phyloP scores from a whole-genome alignment of 768 basidiomycete species.

The Auriscalpium vulgare region DNA sequence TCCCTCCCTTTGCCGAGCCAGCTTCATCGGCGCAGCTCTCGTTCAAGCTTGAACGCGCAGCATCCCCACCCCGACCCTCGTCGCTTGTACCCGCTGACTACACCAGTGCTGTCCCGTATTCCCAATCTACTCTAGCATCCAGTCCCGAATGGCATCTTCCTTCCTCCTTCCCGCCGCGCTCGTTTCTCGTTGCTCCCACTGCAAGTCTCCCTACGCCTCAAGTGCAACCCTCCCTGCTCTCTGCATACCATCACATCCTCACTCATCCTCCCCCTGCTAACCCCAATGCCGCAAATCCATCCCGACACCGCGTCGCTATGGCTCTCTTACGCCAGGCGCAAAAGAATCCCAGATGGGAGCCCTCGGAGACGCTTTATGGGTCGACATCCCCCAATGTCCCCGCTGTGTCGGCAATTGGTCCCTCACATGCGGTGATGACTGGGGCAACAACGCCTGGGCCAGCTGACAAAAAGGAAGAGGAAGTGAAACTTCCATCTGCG shows the following conservation, averaged over 20 bases:
- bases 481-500: slow-evolving; percentile 35
- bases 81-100: slow-evolving; percentile 53
- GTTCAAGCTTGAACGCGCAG: slow-evolving; percentile 26
- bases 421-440: slow-evolving; percentile 54
- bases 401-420: slow-evolving; percentile 52
- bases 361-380: slow-evolving; percentile 51
- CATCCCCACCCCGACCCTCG: slow-evolving; percentile 34
- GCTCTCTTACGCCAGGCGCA: slow-evolving; percentile 54
- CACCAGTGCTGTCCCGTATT: slow-evolving; percentile 64
- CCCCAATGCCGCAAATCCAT: slow-evolving; percentile 43
- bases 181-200: slow-evolving; percentile 5
- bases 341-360: slow-evolving; percentile 54
- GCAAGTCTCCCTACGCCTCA: slow-evolving; percentile 38
- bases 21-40: slow-evolving; percentile 28
- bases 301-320: slow-evolving; percentile 72
- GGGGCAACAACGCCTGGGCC: slow-evolving; percentile 21
- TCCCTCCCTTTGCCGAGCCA: slow-evolving; percentile 28
- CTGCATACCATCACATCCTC: slow-evolving; percentile 71
- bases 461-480: slow-evolving; percentile 41
- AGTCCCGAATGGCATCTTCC: slow-evolving; percentile 67
- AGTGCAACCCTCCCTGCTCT: slow-evolving; percentile 55
- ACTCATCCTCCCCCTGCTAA: slow-evolving; percentile 54
- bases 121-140: slow-evolving; percentile 58
- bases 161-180: slow-evolving; percentile 12
- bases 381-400: slow-evolving; percentile 52